These are phyloP conservation scores for Luffa acutangula DNA, from an alignment of 306 rosid species.

Conservation along the genomic window DNA sequence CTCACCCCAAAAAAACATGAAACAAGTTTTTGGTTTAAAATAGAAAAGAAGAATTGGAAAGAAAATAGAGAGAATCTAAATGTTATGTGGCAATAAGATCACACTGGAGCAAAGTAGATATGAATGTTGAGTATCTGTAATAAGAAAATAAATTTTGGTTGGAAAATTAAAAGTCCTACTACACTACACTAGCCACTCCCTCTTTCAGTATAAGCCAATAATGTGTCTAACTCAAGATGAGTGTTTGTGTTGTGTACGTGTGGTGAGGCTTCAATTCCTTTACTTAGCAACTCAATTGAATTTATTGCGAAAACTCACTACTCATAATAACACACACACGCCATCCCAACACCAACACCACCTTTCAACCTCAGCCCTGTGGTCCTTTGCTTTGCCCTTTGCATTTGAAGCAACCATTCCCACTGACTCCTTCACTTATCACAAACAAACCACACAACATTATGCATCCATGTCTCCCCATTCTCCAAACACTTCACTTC, in stretches of 20 bases:
- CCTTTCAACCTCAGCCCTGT: background rate
- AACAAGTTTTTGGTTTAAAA: too few species aligned
- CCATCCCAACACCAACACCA: too few species aligned
- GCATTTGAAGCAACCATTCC: background rate
- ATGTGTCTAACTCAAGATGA: background rate
- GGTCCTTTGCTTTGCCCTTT: background rate
- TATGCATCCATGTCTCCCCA: background rate
- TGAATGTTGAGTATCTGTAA: background rate
- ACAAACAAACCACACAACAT: background rate
- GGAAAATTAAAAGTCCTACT: background rate
- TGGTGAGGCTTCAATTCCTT: background rate
- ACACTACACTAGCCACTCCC: background rate
- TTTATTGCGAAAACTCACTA: slow-evolving; percentile 14
- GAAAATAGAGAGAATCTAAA: background rate
- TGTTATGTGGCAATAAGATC: background rate
- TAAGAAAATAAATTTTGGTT: background rate
- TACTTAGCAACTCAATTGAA: slow-evolving; percentile 5
- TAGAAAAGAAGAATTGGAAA: background rate
- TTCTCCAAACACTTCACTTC: background rate
- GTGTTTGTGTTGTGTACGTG: background rate
- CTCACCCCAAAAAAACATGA: too few species aligned
- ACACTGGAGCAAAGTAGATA: background rate
- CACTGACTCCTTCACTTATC: background rate
- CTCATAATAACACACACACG: background rate
- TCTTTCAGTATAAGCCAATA: background rate